Percentiles rank a stretch among this genome's conserved stretches.
phyloP scores from a whole-genome alignment of 306 rosid species.

The Castanospermum australe region DNA sequence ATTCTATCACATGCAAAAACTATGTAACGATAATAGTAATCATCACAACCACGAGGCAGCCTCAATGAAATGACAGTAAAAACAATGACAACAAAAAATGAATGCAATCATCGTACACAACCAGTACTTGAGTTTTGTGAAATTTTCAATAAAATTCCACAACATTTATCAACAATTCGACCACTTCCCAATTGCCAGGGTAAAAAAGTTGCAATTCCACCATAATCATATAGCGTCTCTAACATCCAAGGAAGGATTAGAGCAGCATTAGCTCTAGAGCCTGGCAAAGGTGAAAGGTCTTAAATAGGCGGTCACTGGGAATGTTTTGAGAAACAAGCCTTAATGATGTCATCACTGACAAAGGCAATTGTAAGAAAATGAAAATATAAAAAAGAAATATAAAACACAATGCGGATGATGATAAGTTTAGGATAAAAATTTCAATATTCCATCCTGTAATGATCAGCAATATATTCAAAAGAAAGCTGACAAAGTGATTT shows the following conservation, averaged over 20 bases:
- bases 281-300: constrained; percentile 46
- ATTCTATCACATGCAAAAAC: background rate
- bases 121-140: too few relatives aligned
- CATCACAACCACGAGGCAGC: background rate
- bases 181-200: too few relatives aligned
- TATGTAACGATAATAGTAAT: background rate
- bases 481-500: constrained; percentile 48
- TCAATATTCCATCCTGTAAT: constrained; percentile 38
- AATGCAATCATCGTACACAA: too few relatives aligned
- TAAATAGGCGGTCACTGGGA: constrained; percentile 52
- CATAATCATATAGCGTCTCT: too few relatives aligned
- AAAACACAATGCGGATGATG: too few relatives aligned
- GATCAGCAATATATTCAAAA: constrained; percentile 33
- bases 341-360: constrained; percentile 52
- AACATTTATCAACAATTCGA: too few relatives aligned
- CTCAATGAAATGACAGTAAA: too few relatives aligned
- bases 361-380: background rate
- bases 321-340: constrained; percentile 55
- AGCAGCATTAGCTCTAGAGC: constrained; percentile 48
- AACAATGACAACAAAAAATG: too few relatives aligned
- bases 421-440: too few relatives aligned
- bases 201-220: background rate
- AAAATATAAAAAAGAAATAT: too few relatives aligned
- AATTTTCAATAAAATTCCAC: too few relatives aligned
- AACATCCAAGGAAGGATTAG: constrained; percentile 53